phyloP scores from a whole-genome alignment of 2,329 filamentous ascomycete species.

The Epichloe hybrida region DNA sequence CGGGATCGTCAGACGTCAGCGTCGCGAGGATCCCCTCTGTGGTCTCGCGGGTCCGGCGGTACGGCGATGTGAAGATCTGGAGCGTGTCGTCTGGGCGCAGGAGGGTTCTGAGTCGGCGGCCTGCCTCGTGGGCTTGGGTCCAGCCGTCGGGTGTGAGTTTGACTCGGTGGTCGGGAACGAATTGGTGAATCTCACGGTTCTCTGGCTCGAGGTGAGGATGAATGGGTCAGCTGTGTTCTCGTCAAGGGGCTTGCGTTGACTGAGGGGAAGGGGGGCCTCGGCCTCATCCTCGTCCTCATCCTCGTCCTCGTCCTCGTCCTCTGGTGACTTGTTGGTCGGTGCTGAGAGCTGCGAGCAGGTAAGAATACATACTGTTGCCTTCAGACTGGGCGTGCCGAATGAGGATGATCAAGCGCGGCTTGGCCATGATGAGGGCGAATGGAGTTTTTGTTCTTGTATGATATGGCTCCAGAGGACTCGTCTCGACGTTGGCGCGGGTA shows the following conservation, averaged over 20 bases:
- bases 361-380: conserved; percentile 60
- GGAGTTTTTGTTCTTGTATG: not conserved
- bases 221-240: not conserved
- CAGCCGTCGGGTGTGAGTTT: conserved; percentile 78
- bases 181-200: conserved; percentile 95
- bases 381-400: conserved; percentile 60
- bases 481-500: no score
- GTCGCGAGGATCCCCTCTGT: conserved; percentile 86
- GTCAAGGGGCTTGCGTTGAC: not conserved
- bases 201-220: conserved; percentile 31
- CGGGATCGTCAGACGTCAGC: conserved; percentile 65
- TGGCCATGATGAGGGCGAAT: conserved; percentile 31
- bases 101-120: conserved; percentile 64
- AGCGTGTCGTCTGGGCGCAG: conserved; percentile 84
- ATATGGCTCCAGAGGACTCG: no score
- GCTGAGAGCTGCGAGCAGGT: no score
- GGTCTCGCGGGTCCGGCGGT: conserved; percentile 87
- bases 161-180: conserved; percentile 86
- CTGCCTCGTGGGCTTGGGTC: conserved; percentile 69
- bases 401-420: conserved; percentile 46
- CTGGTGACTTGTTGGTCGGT: not conserved
- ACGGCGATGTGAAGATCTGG: conserved; percentile 96
- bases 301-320: not conserved
- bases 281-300: not conserved
- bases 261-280: not conserved